Conservation (phyloP, 208 protist genomes). For the Trypanosoma theileri region DNA sequence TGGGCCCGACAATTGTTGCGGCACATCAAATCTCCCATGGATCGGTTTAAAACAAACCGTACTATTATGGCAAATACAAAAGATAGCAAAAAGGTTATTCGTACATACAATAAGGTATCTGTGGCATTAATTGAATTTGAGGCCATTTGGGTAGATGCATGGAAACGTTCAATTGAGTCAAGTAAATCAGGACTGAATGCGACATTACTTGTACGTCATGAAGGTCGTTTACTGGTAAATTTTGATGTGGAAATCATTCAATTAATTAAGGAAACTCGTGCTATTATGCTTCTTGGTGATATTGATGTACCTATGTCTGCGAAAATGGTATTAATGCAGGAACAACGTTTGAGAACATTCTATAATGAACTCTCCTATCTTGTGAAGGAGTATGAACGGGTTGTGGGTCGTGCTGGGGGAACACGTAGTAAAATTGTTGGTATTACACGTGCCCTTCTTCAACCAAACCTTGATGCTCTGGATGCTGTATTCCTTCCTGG, state of each 20-base stretch:
- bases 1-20: slow-evolving; percentile 96
- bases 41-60: slow-evolving; percentile 94
- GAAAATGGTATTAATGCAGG: slow-evolving; percentile 92
- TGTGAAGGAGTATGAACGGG: slow-evolving; percentile 90
- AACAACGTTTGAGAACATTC: slow-evolving; percentile 95
- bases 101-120: slow-evolving; percentile 96
- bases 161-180: slow-evolving; percentile 93
- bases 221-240: slow-evolving; percentile 97
- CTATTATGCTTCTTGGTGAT: slow-evolving; percentile 92
- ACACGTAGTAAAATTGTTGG: slow-evolving; percentile 69
- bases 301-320: slow-evolving; percentile 90
- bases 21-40: slow-evolving; percentile 96
- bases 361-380: slow-evolving; percentile 93
- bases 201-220: slow-evolving; percentile 94
- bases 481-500: slow-evolving; percentile 89
- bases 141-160: slow-evolving; percentile 94
- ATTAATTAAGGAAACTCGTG: slow-evolving; percentile 96
- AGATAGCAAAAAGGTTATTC: slow-evolving; percentile 96
- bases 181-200: slow-evolving; percentile 94
- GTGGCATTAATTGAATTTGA: slow-evolving; percentile 96
- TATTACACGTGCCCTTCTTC: slow-evolving; percentile 87
- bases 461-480: slow-evolving; percentile 90
- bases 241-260: slow-evolving; percentile 96
- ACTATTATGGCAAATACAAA: slow-evolving; percentile 94
- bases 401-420: slow-evolving; percentile 61